These are phyloP conservation scores for Plectranthus barbatus DNA, from an alignment of 257 asterid species.

Conservation along the genomic window DNA sequence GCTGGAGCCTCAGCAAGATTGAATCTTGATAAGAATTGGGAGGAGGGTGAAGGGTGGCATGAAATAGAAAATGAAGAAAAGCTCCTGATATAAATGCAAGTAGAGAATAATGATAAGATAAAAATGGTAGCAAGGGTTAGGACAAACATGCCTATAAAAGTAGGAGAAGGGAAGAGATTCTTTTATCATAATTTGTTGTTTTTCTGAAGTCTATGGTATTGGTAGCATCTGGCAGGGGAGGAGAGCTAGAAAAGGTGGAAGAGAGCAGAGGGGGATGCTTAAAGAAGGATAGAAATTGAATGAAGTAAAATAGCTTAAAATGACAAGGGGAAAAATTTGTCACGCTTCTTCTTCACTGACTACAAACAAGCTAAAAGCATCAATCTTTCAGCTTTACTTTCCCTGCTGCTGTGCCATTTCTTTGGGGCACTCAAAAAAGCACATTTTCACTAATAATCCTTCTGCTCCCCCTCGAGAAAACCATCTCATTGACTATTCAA, in stretches of 20 bases:
- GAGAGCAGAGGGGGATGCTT: constrained; percentile 34
- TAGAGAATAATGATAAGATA: background rate
- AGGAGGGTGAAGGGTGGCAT: too few species aligned
- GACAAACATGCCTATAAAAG: constrained; percentile 41
- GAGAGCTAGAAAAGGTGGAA: constrained; percentile 47
- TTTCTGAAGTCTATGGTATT: constrained; percentile 32
- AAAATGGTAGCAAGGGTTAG: background rate
- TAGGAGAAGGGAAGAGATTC: constrained; percentile 43
- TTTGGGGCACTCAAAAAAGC: constrained; percentile 75
- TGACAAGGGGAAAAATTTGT: constrained; percentile 40
- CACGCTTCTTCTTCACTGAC: constrained; percentile 45
- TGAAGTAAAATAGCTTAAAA: constrained; percentile 40
- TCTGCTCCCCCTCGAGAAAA: background rate
- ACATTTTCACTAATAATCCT: constrained; percentile 12
- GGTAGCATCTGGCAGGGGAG: constrained; percentile 35
- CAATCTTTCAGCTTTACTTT: constrained; percentile 52
- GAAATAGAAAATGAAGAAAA: background rate
- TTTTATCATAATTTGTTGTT: constrained; percentile 9
- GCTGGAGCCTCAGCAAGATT: background rate
- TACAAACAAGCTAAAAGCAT: constrained; percentile 36
- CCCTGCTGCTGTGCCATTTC: constrained; percentile 36
- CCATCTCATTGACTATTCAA: background rate
- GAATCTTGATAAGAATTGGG: constrained; percentile 8
- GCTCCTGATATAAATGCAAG: constrained; percentile 16
- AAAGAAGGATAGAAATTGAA: constrained; percentile 29